Base-by-base conservation (phyloP, 768 basidiomycete species). In the Trametes villosa region DNA sequence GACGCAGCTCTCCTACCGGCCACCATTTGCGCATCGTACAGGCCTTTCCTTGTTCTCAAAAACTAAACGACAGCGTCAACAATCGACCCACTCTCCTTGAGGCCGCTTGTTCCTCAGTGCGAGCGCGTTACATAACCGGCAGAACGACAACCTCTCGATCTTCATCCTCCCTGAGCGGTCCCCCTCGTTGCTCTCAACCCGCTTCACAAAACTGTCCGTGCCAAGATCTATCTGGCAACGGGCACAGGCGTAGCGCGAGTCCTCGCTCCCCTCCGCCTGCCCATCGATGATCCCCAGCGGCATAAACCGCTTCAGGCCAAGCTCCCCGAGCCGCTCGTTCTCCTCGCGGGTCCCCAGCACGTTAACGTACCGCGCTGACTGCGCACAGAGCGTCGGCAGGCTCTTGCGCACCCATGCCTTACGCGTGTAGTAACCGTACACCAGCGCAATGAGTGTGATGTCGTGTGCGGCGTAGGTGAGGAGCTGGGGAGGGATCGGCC, bases 401-500 rank as follows among this genome's bases (percentile, higher is more conserved):
- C 22, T 41, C 24, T n/a, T 17, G 12, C 54, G 51, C 26, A 71
- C 57, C 61, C 66, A 70, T 9, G 58, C 59, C 24, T 52, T 53
- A 13, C 26, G 33, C 31, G 41, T 24, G 57, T 81, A 80, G 47
- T 74, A 64, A 6, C 70, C 65, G 65, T 76, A 76, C 24, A 80
- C 70, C 2, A 67, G 60, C 12, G 66, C 70, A 53, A 81, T 75
- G 59, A 79, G 70, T 30, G 71, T 70, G 47, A 80, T 75, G 66
- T 81, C 80, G 60, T 75, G 74, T 6, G 78, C 77, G 2, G 80
- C 79, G 34, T 81, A 81, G 18, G 70, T 67, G 26, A 79, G 70
- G 30, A 80, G 72, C 15, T 70, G 67, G 0, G 70, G 40, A 6
- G 68, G n/a, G 38, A 81, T 71, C 0, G 80, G 80, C 7, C 79